Evolutionary conservation across 148 eudicot genomes (phyloP).

Genomic region (Silene latifolia): DNA sequence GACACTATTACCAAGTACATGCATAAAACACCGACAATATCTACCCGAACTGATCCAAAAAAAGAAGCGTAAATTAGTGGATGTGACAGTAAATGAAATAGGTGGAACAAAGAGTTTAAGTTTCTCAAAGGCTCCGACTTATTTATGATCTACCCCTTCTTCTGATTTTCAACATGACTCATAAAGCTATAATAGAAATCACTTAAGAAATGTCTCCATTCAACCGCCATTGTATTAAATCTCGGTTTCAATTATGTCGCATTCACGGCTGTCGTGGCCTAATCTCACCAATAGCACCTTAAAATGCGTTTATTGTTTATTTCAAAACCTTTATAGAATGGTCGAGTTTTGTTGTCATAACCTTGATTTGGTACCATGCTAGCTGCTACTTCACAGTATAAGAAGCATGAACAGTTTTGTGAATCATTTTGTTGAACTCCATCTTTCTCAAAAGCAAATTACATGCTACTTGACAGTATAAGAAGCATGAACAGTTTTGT

Average conservation of each 20-base stretch:
- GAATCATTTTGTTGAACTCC: neutral
- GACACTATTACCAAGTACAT: too few relatives aligned
- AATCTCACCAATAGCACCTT: neutral
- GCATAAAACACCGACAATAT: too few relatives aligned
- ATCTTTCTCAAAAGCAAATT: too few relatives aligned
- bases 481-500: neutral
- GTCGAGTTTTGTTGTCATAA: neutral
- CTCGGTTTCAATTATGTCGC: too few relatives aligned
- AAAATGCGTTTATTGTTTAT: neutral
- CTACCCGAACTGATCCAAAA: neutral
- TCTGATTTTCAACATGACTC: too few relatives aligned
- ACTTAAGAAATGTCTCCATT: too few relatives aligned
- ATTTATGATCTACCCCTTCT: too few relatives aligned
- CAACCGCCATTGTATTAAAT: too few relatives aligned
- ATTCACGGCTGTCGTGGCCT: neutral
- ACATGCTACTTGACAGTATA: neutral
- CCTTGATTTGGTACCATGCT: neutral
- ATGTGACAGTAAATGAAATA: neutral
- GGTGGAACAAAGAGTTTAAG: neutral
- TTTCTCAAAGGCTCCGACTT: too few relatives aligned
- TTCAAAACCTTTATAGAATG: neutral
- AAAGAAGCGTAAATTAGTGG: neutral
- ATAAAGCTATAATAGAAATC: too few relatives aligned
- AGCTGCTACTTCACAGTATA: neutral
- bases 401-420: neutral